Conservation (phyloP, 495 filamentous ascomycete genomes). For the Hypomontagnella monticulosa region DNA sequence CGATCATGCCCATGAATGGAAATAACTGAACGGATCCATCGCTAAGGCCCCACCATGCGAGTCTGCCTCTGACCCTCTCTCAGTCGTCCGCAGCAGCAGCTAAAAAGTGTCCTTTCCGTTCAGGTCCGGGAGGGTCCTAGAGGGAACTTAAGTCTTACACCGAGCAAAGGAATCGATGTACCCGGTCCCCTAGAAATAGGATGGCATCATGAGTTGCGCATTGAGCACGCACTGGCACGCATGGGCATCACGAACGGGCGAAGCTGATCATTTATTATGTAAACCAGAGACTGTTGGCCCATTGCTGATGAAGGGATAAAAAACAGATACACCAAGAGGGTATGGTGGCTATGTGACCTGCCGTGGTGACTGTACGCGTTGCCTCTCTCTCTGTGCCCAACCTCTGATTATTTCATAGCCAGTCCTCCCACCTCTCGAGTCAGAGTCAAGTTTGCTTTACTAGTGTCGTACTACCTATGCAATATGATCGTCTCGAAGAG, state of each 20-base stretch:
- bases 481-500: not conserved
- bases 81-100: not conserved
- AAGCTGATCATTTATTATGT: conserved; percentile 26
- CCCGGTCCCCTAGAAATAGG: conserved; percentile 12
- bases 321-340: conserved; percentile 21
- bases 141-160: conserved; percentile 1
- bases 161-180: conserved; percentile 11
- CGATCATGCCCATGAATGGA: conserved; percentile 28
- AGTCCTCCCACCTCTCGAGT: not conserved
- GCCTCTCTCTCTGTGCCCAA: conserved; percentile 12
- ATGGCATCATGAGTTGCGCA: conserved; percentile 18
- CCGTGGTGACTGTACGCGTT: not conserved
- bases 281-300: conserved; percentile 19
- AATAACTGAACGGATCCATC: conserved; percentile 15
- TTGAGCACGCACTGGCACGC: not conserved
- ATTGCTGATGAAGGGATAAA: conserved; percentile 6
- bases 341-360: conserved; percentile 11
- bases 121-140: not conserved
- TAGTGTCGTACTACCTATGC: too few species aligned
- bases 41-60: conserved; percentile 25
- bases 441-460: conserved; percentile 12
- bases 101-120: conserved; percentile 19
- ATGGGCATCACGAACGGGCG: conserved; percentile 17
- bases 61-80: too few species aligned
- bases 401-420: conserved; percentile 34